Evolutionary conservation across 1,284 basidiomycete genomes (phyloP), one percentile per base, ranked within the genome.

Genomic region (Grifola frondosa): DNA sequence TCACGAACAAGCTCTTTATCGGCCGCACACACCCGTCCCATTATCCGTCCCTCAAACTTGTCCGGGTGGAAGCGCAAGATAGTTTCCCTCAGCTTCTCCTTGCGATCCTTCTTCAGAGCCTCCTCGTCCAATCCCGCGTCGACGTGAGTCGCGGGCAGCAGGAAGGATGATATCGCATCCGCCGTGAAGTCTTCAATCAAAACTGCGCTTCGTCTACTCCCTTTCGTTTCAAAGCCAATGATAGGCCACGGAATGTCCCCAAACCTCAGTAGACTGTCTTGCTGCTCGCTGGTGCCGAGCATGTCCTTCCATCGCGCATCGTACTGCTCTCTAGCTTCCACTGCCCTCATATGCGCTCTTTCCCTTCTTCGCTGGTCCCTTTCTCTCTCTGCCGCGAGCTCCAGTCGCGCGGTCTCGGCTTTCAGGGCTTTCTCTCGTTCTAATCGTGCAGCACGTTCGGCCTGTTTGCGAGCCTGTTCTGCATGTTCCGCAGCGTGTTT

Each of bases 1-100:
- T 88, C 82, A 48, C 78, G 76, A 7, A 97, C 86, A 31, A 68
- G 67, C 48, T 80, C 79, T 63, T 75, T 75, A 55, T 98, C 92
- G 19, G 74, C 71, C 21, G 69, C 66, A 35, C 59, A 59, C 2
- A 92, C 74, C 6, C 73, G 69, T 22, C 62, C 61, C 69, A 91
- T 78, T 23, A 89, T 69, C 32, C 88, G 74, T 8, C 82, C 80
- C 59, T 90, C 84, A 55, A 93, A 92, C 54, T 91, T 87, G 65
- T 94, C 91, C 0, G 91, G 90, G 60, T 93, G 91, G 61, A 88
- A 93, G 11, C 84, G 76, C 24, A 91, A 62, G 58, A 91, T 76
- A 0, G 84, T 78, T 59, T 89, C 86, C 49, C 85, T 70, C 28
- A 91, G 60, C 41, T 74, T 78, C 30, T 86, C 85, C 57, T 79